Conservation (phyloP, 139 green algal genomes). For the Closterium sp. region DNA sequence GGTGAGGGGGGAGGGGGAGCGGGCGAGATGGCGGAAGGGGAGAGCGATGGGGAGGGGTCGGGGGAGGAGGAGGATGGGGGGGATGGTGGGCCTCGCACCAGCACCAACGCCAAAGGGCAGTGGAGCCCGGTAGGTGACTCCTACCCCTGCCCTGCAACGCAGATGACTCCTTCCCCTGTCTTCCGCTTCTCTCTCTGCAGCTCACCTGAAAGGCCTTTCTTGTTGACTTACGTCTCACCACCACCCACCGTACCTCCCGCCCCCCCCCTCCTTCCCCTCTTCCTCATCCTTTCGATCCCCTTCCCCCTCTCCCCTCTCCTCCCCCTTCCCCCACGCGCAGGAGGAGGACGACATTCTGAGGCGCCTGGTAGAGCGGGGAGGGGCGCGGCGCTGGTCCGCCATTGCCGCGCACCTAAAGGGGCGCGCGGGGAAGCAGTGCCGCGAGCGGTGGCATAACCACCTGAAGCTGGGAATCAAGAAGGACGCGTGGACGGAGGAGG, state of each 20-base stretch:
- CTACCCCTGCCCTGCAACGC: too few relatives aligned
- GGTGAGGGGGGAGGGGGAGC: not conserved
- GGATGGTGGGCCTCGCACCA: not conserved
- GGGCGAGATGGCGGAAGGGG: slow-evolving; percentile 3
- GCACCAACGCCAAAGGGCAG: not conserved
- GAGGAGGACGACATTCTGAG: slow-evolving; percentile 48
- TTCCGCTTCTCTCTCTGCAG: too few relatives aligned
- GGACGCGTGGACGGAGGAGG: slow-evolving; percentile 59
- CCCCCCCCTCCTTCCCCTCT: too few relatives aligned
- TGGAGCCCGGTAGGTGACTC: not conserved
- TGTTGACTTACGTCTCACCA: too few relatives aligned
- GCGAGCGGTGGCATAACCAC: slow-evolving; percentile 76
- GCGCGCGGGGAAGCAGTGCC: slow-evolving; percentile 69
- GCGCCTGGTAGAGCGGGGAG: slow-evolving; percentile 16
- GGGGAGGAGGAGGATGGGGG: not conserved
- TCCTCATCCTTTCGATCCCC: too few relatives aligned
- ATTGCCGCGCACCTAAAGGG: slow-evolving; percentile 55
- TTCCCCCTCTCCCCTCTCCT: too few relatives aligned
- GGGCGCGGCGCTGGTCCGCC: slow-evolving; percentile 29
- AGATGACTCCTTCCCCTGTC: too few relatives aligned
- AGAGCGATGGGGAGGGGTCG: not conserved
- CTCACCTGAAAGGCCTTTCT: not conserved
- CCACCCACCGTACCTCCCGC: too few relatives aligned
- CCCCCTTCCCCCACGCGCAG: not conserved
- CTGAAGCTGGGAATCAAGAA: slow-evolving; percentile 66